Conservation (phyloP, 2,329 filamentous ascomycete species). For the Cladosporium cucumerinum region DNA sequence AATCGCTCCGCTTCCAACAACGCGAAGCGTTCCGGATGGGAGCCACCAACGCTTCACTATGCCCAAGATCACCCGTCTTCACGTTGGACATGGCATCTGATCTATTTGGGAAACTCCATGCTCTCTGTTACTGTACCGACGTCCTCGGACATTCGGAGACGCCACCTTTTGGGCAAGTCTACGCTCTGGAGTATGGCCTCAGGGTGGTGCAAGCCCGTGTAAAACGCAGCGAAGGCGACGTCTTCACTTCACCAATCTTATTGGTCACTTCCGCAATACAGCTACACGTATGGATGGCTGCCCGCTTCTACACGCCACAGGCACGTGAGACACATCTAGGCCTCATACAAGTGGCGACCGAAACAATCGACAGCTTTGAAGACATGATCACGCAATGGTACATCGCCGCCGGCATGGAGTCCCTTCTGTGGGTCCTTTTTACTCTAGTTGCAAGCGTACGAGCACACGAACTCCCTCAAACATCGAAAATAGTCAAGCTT, state of each 20-base stretch:
- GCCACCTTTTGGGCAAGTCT: constrained; percentile 11
- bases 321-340: constrained; percentile 9
- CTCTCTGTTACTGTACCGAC: constrained; percentile 11
- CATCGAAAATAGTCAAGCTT: neutral
- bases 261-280: constrained; percentile 12
- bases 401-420: constrained; percentile 10
- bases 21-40: constrained; percentile 9
- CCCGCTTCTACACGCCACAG: constrained; percentile 13
- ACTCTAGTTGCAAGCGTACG: constrained; percentile 3
- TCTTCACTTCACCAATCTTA: constrained; percentile 5
- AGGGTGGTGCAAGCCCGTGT: constrained; percentile 9
- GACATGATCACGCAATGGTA: constrained; percentile 16
- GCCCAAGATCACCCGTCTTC: constrained; percentile 5
- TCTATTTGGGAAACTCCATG: constrained; percentile 11
- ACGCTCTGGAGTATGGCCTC: constrained; percentile 11
- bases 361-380: neutral
- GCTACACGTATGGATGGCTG: constrained; percentile 13
- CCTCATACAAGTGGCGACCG: neutral
- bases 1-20: neutral
- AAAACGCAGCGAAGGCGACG: constrained; percentile 5
- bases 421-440: constrained; percentile 6
- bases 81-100: constrained; percentile 13
- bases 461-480: constrained; percentile 10
- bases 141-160: neutral
- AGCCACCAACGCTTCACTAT: constrained; percentile 5